phyloP scores from a whole-genome alignment of 139 green algal genomes.

The Trebouxia sp. region DNA sequence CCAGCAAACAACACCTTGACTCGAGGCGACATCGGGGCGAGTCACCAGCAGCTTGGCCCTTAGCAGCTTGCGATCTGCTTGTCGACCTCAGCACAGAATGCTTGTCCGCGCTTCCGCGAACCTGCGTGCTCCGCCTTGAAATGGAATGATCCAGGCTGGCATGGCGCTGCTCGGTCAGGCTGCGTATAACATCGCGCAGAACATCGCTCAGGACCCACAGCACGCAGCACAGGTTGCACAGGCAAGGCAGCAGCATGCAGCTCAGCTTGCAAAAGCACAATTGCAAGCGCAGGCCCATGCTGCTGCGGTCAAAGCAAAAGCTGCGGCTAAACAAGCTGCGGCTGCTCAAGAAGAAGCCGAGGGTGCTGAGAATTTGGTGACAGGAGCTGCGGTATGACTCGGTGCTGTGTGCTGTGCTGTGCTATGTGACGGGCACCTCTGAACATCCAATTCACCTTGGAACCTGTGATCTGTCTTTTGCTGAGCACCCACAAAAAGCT shows the following conservation, averaged over 20 bases:
- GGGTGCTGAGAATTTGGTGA: background rate
- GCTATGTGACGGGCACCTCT: background rate
- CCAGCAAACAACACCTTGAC: too few relatives aligned
- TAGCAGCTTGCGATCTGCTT: background rate
- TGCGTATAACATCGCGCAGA: background rate
- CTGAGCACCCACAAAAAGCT: too few relatives aligned
- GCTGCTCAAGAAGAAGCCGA: background rate
- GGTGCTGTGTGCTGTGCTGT: background rate
- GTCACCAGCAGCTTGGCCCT: too few relatives aligned
- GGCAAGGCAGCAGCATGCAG: background rate
- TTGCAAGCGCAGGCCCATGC: too few relatives aligned
- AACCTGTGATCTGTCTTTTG: too few relatives aligned
- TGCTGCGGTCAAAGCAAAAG: background rate
- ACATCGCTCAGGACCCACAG: background rate
- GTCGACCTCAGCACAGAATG: background rate
- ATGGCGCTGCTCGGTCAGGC: background rate
- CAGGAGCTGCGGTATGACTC: background rate
- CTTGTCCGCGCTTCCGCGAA: background rate
- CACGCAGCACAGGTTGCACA: background rate
- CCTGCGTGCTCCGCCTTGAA: background rate
- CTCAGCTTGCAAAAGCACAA: too few relatives aligned
- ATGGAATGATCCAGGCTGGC: background rate
- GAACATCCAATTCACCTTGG: too few relatives aligned
- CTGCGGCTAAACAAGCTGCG: background rate
- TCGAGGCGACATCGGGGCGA: too few relatives aligned